phyloP scores from a whole-genome alignment of 805 yeast species.

The Torulaspora maleeae region DNA sequence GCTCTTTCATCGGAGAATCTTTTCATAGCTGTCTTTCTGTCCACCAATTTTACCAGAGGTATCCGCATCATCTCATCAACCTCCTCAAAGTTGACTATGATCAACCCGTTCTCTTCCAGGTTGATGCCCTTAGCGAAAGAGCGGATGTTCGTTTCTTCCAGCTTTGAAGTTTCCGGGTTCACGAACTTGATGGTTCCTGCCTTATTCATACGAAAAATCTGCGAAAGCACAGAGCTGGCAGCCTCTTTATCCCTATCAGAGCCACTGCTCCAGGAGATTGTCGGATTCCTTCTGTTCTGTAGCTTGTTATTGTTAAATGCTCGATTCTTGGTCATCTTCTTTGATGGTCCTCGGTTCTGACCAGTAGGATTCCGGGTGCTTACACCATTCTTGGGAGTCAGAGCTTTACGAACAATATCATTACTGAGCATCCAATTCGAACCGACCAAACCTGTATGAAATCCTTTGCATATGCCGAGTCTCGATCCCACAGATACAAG shows the following conservation, averaged over 20 bases:
- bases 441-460: background rate
- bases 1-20: constrained; percentile 30
- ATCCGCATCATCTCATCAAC: constrained; percentile 15
- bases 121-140: constrained; percentile 26
- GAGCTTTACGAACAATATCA: constrained; percentile 18
- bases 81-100: constrained; percentile 25
- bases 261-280: constrained; percentile 31
- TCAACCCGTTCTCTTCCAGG: constrained; percentile 23
- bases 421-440: constrained; percentile 15
- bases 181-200: constrained; percentile 27
- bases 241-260: constrained; percentile 31
- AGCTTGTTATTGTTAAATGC: constrained; percentile 1
- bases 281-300: constrained; percentile 8
- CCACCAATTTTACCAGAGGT: constrained; percentile 31
- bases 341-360: background rate
- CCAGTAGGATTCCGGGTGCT: constrained; percentile 4
- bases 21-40: constrained; percentile 25
- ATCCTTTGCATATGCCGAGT: constrained; percentile 1
- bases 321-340: background rate
- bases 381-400: constrained; percentile 12
- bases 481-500: background rate
- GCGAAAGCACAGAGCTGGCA: constrained; percentile 20
- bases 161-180: constrained; percentile 19
- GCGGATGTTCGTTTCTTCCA: constrained; percentile 24
- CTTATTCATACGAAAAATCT: constrained; percentile 22